Base-by-base conservation (phyloP, 1,284 basidiomycete genomes). In the Apiotrichum domesticum region DNA sequence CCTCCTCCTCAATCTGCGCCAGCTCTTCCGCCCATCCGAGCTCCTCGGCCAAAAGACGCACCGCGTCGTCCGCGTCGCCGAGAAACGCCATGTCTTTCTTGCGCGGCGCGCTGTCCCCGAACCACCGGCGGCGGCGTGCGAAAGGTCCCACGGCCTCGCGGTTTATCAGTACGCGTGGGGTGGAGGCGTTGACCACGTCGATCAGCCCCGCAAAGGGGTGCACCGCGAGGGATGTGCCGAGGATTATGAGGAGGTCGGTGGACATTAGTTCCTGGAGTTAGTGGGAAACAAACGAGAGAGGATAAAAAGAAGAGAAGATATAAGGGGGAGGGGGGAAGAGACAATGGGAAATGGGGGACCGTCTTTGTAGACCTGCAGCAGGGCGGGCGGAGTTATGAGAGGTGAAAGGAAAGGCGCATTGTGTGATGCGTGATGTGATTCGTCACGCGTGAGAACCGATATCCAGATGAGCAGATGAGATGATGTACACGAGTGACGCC, bases 231-330 rank as follows among this genome's bases (percentile, higher is more conserved):
- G 91, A 95, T 0, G 95, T 98, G 33, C 95, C 95, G 64, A 98
- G 85, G 35, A 97, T 85, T 63, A 98, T 85, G 15, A 98, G 82
- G 9, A 98, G 80, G 73, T 98, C 91, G 2, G 89, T 89, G n/a
- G 48, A 32, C 34, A 49, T 42, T 4, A 62, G 48, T 39, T 62
- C 60, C 60, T 62, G 42, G 9, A 40, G 35, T 41, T 42, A 32
- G 39, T 8, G 21, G 41, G 9, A 8, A n/a, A 15, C 7, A 29
- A 29, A 21, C 43, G 43, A 44, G 43, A 44, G 4, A 44, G 29
- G 29, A 3, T 29, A 3, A 29, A 29, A 29, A 29, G 29, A 29
- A 29, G 29, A 29, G 29, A 29, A 29, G 43, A 9, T 3, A 7
- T 10, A 8, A 9, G 43, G 43, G 15, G 15, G 15, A 21, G 37